A percentile compares a stretch with the other conserved stretches of the same genome.
Conservation (phyloP, 164 flowering plant species). For the Buxus sempervirens region DNA sequence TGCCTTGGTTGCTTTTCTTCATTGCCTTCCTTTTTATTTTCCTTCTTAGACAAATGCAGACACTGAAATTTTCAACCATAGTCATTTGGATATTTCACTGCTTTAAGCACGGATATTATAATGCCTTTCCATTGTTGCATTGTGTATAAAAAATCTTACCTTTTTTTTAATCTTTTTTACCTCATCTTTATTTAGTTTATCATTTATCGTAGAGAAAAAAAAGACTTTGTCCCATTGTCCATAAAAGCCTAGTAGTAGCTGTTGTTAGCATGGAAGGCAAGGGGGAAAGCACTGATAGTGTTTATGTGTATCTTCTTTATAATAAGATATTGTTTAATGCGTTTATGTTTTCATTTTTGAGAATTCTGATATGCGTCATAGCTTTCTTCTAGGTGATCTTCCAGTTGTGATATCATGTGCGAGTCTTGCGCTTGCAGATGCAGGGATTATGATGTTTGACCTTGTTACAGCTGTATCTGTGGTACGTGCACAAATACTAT, state of each 20-base stretch:
- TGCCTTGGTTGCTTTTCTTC: not conserved
- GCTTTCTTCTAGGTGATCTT: slow-evolving; percentile 68
- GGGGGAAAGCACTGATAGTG: not conserved
- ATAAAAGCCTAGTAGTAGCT: not conserved
- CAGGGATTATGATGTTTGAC: slow-evolving; percentile 95
- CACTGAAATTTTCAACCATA: not conserved
- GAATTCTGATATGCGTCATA: not conserved
- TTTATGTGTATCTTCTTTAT: not conserved
- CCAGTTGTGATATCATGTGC: slow-evolving; percentile 95
- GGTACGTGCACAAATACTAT: slow-evolving; percentile 42
- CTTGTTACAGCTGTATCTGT: slow-evolving; percentile 85
- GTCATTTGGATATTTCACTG: not conserved
- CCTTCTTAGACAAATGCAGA: not conserved
- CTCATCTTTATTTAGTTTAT: not conserved
- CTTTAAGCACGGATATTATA: not conserved
- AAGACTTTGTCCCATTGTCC: too few relatives aligned
- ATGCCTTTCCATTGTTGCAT: too few relatives aligned
- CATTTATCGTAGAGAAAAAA: not conserved
- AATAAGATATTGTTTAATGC: not conserved
- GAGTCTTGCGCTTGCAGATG: slow-evolving; percentile 95
- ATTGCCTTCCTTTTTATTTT: not conserved
- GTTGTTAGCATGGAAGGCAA: not conserved
- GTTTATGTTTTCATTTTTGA: too few relatives aligned
- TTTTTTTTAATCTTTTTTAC: not conserved
- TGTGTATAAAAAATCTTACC: not conserved